Evolutionary conservation across 202 grass and related monocot genomes (phyloP), one percentile per base, ranked within the genome.

Genomic region (Zoysia matrella): DNA sequence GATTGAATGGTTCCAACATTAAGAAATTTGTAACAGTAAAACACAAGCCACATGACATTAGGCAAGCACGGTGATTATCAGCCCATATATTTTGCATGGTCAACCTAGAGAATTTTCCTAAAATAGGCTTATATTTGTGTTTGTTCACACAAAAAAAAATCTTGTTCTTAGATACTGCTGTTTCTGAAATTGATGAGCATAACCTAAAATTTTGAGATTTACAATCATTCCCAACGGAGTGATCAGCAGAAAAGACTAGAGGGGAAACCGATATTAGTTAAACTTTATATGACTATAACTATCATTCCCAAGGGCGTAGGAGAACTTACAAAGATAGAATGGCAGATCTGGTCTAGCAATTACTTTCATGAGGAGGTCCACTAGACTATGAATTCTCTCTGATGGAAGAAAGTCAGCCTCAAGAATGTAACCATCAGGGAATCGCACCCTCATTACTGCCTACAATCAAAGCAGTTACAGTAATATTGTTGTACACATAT

Each of bases 291-390:
- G 4, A 53, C 5, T 67, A 74, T 9, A 80, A 61, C 47, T 68
- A 62, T 48, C 61, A 73, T 62, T 65, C 64, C 56, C 53, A 73
- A 56, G 30, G 67, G 54, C 79, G 75, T 68, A 36, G 22, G 22
- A 80, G 62, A 65, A 82, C 96, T 95, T 88, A 99, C 92, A 99
- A 77, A 99, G 89, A 90, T 94, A 99, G 71, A 99, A 99, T 73
- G 96, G 93, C 53, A 99, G 51, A 73, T 95, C 93, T 69, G 91
- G 91, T 70, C 89, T 92, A 87, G 91, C 89, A 71, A 95, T 81
- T 81, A 92, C 89, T 99, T 94, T 99, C 77, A 43, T 69, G n/a
- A 99, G 91, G 57, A 99, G 80, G 83, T 94, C 89, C 75, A 99
- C 71, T 71, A 99, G 80, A 93, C 74, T 80, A 86, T 90, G 81